These are phyloP conservation scores for Plicaturopsis crispa DNA, from an alignment of 768 basidiomycete genomes.

Conservation along the genomic window DNA sequence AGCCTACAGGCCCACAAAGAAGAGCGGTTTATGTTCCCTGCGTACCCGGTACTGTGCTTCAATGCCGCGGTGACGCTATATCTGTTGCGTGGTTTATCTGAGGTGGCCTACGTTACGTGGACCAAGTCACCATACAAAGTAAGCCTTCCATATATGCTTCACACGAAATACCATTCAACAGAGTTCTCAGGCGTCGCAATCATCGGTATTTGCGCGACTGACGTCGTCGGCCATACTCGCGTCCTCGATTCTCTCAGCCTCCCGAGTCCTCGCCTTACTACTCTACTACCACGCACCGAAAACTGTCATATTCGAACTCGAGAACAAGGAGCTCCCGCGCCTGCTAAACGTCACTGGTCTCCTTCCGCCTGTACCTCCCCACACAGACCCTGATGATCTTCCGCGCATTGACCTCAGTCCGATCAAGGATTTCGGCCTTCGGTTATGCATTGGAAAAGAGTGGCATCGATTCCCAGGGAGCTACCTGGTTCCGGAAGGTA, in stretches of 20 bases:
- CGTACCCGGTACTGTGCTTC: constrained; percentile 86
- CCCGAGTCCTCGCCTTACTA: constrained; percentile 76
- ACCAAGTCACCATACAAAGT: constrained; percentile 87
- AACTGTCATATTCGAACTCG: constrained; percentile 59
- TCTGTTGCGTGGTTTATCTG: constrained; percentile 81
- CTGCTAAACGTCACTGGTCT: constrained; percentile 69
- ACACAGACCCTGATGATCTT: constrained; percentile 26
- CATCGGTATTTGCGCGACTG: constrained; percentile 66
- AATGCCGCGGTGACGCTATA: constrained; percentile 90
- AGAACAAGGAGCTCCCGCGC: constrained; percentile 72
- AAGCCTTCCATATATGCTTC: constrained; percentile 17
- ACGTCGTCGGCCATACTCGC: constrained; percentile 66
- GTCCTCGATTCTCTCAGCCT: constrained; percentile 63
- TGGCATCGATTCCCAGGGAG: constrained; percentile 94
- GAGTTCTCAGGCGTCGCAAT: constrained; percentile 59
- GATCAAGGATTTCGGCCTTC: constrained; percentile 62
- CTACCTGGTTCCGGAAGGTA: constrained; percentile 77
- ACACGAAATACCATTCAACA: constrained; percentile 2
- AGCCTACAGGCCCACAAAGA: constrained; percentile 89
- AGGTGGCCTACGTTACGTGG: constrained; percentile 60
- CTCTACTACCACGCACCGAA: constrained; percentile 90
- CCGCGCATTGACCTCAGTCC: constrained; percentile 58
- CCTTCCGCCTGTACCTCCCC: constrained; percentile 37
- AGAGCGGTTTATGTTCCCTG: constrained; percentile 97
- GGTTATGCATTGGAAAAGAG: constrained; percentile 86